Base-by-base conservation (phyloP, 306 rosid genomes). In the Benincasa hispida region DNA sequence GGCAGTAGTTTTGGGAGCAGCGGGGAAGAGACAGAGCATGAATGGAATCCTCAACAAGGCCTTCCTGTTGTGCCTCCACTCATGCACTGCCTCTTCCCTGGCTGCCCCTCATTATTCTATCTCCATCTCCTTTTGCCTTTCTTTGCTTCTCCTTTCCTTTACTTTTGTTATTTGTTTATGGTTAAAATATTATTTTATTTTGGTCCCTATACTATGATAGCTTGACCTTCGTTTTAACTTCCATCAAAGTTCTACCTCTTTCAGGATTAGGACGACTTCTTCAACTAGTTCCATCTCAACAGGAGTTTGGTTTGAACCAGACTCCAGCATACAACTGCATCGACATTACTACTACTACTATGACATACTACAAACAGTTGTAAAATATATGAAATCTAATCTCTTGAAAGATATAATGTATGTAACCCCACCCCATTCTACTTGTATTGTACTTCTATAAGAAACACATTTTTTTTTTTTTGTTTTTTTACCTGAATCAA, bases 81-180 rank as follows among this genome's bases (percentile, higher is more conserved):
- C 94, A 91, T 93, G 97, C 98, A 91, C 96, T 91, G 98, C 93
- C 96, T 93, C 97, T 91, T 93, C 97, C 97, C 98, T 93, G 98
- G 97, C 96, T 86, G 25, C 47, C 19, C 15, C 66, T 59, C 14
- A 22, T 74, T 12, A 39, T 24, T 24, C 63, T 14, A 15, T 15
- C 15, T 25, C 7, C 22, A 42, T 12, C 8, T 22, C 66, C 19
- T 41, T 15, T 10, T 24, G 21, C 3, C 19, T 55, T 8, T 74
- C 22, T 75, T 21, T 13, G 45, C 14, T 45, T 47, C 48, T 59
- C 24, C 22, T 63, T 27, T 37, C 27, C 28, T 57, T 57, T n/a
- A 8, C 30, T 57, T 57, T 56, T 56, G 6, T 56, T 22, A 0
- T 56, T 10, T 50, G 1, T 45, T 12, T 13, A 2, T 12, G 51